A percentile compares a stretch with the other conserved stretches of the same genome.
phyloP scores from a whole-genome alignment of 2,329 filamentous ascomycete species.

The Rhynchosporium graminicola region DNA sequence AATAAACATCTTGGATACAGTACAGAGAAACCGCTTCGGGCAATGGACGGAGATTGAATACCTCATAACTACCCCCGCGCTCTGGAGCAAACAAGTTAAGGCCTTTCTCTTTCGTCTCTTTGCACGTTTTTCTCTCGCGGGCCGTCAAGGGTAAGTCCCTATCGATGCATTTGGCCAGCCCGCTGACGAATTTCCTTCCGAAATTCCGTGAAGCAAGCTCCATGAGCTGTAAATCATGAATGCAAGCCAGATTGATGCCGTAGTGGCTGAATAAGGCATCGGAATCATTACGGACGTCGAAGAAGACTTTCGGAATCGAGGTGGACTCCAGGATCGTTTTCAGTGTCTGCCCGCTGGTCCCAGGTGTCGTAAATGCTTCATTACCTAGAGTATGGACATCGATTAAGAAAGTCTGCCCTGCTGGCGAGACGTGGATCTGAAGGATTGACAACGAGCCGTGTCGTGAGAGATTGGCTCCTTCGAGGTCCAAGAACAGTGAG shows the following conservation, averaged over 20 bases:
- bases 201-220: slow-evolving; percentile 46
- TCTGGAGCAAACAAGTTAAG: slow-evolving; percentile 45
- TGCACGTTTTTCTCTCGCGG: slow-evolving; percentile 36
- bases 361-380: neutral
- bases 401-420: slow-evolving; percentile 43
- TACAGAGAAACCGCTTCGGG: slow-evolving; percentile 44
- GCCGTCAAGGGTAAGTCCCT: neutral
- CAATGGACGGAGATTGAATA: slow-evolving; percentile 52
- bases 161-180: neutral
- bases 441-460: slow-evolving; percentile 40
- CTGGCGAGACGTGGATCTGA: slow-evolving; percentile 38
- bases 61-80: slow-evolving; percentile 47
- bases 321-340: slow-evolving; percentile 49
- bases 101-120: slow-evolving; percentile 43
- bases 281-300: slow-evolving; percentile 61
- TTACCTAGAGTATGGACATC: slow-evolving; percentile 41
- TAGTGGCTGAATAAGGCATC: slow-evolving; percentile 54
- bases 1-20: slow-evolving; percentile 48
- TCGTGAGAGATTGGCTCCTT: slow-evolving; percentile 44
- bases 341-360: slow-evolving; percentile 28
- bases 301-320: slow-evolving; percentile 52
- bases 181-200: neutral
- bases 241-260: slow-evolving; percentile 45
- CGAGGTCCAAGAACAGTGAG: slow-evolving; percentile 47
- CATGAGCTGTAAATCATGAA: slow-evolving; percentile 59